These are phyloP conservation scores for Dichomitus squalens DNA, from an alignment of 1,284 basidiomycete genomes.

Conservation along the genomic window DNA sequence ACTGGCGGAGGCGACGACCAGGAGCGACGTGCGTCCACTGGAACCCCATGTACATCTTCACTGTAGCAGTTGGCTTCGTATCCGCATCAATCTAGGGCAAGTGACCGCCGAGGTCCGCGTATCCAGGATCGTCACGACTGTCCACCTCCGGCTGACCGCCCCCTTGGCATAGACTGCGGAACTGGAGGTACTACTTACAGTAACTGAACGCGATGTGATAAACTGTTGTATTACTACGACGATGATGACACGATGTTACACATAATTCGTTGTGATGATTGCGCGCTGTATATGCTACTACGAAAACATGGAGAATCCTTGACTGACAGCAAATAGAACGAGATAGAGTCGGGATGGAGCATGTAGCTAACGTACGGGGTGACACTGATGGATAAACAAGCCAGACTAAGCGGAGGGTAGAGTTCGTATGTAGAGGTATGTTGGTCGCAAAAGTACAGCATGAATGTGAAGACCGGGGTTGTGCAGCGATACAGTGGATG, in stretches of 20 bases:
- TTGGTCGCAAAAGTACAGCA: conserved; percentile 9
- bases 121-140: neutral
- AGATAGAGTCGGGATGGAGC: conserved; percentile 9
- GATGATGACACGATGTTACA: conserved; percentile 23
- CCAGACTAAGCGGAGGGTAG: conserved; percentile 16
- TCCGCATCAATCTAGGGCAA: neutral
- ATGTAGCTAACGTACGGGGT: conserved; percentile 17
- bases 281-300: conserved; percentile 19
- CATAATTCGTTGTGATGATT: conserved; percentile 10
- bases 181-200: conserved; percentile 10
- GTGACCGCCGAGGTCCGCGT: neutral
- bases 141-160: neutral
- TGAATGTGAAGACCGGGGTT: neutral
- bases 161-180: neutral
- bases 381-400: conserved; percentile 24
- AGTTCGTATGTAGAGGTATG: conserved; percentile 9
- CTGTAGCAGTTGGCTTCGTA: neutral
- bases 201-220: conserved; percentile 9
- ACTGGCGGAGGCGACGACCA: neutral
- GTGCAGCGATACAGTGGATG: conserved; percentile 16
- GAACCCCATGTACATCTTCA: neutral
- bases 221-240: conserved; percentile 25
- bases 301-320: conserved; percentile 20
- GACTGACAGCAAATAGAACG: conserved; percentile 9
- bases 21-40: conserved; percentile 1